Evolutionary conservation across 352 stramenopile genomes (phyloP), one percentile per base, ranked within the genome.

Genomic region (Phytophthora nicotianae): DNA sequence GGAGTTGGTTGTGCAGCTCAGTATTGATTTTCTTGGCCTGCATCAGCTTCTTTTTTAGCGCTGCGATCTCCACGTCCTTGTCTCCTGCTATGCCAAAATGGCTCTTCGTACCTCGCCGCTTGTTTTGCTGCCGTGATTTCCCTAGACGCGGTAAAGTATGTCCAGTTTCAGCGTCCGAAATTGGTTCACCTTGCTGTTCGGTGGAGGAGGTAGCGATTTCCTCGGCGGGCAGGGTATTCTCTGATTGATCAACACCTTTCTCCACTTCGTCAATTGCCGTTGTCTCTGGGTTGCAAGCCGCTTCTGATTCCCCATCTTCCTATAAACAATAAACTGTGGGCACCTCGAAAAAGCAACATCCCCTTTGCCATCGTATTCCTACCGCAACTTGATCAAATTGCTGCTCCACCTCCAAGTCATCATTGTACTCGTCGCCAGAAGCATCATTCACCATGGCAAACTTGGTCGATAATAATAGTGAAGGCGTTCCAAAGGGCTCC

Each of bases 1-100:
- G 70, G 11, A 90, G 60, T 33, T 88, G 78, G 24, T 46, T 63
- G 8, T 78, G 66, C 19, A 88, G 53, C 40, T 88, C 79, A 3
- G 58, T 26, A 11, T 81, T 87, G 17, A 68, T 29, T 51, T 82
- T 87, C 42, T 79, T 77, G 13, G 69, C 69, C 23, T 78, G 68
- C 9, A 55, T 65, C 9, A 90, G 58, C 24, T 87, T 76, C 20
- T 78, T 70, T 11, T 42, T 68, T 11, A 88, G 71, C n/a, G 17
- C n/a, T 24, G 42, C 23, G 19, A 72, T 65, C 33, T 65, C 32
- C n/a, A 59, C 14, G 14, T 68, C 47, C 20, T 61, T 68, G 0
- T 20, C 6, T 48, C 50, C 48, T 13, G 14, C 42, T 19, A n/a
- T 43, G 29, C 27, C 16, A 19, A 40, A 20, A n/a, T 17, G 48